Evolutionary conservation across 805 yeast genomes (phyloP), one percentile per base, ranked within the genome.

Genomic region (baker's yeast (Saccharomyces cerevisiae)): DNA sequence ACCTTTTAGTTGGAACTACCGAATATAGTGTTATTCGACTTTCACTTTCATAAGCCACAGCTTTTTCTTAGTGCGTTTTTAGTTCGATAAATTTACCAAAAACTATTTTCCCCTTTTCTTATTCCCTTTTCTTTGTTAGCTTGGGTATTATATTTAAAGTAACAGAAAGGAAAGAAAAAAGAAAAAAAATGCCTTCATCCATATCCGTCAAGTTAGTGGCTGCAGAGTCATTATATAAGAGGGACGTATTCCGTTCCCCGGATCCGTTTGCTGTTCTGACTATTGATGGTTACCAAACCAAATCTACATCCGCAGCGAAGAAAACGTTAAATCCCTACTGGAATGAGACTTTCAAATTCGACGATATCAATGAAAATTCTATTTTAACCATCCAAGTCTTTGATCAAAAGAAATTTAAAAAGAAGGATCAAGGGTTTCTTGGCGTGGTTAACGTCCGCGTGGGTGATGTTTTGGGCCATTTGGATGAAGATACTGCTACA

Each of bases 231-330:
- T 83, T 94, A 54, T 89, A 89, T 72, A 94, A 94, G 73, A 80
- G 99, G 59, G 99, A 94, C 70, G 91, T 94, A 26, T 89, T 91
- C 69, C 83, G 96, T 54, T 87, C 91, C 58, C 99, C 99, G 2
- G 99, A 94, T 71, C 99, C 99, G 10, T 94, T 94, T 74, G 97
- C 97, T 1, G 98, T 94, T 36, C 76, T 94, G 58, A 92, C 98
- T 11, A 91, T 94, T n/a, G 99, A 94, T 70, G 98, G 98, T 3
- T 84, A 88, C 22, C 99, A 94, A 69, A 94, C 98, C 1, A 89
- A 89, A 67, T 87, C 97, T 21, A 94, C 99, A 1, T 83, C 89
- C 51, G 94, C 96, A 36, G 94, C 95, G 30, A 89, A 89, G 66
- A 90, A 89, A 72, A 94, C 98, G 2, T 75, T 92, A 62, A 89